These are phyloP conservation scores for Trichocomaceae sp. DNA, from an alignment of 2,329 filamentous ascomycete species.

Conservation along the genomic window DNA sequence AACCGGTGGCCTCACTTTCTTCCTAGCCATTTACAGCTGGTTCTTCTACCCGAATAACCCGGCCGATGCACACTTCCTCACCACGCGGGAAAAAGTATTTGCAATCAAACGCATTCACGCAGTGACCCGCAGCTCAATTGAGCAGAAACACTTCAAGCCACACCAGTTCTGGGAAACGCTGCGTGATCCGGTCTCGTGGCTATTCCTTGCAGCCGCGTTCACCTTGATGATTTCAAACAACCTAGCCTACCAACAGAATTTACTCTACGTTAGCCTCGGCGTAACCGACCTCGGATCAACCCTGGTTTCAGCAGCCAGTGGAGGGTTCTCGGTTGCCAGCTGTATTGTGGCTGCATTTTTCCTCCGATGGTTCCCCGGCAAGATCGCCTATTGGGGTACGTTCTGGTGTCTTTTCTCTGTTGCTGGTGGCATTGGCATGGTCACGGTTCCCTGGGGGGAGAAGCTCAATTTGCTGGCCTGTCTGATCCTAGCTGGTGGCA, in stretches of 20 bases:
- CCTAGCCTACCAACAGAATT: constrained; percentile 37
- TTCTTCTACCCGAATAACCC: constrained; percentile 18
- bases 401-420: constrained; percentile 5
- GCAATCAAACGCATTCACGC: constrained; percentile 15
- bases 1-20: constrained; percentile 31
- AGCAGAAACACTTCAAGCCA: constrained; percentile 18
- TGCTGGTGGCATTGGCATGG: constrained; percentile 10
- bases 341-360: constrained; percentile 29
- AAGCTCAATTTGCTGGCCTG: constrained; percentile 27
- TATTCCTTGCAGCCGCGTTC: constrained; percentile 21
- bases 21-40: constrained; percentile 17
- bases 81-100: constrained; percentile 15
- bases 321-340: constrained; percentile 28
- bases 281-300: constrained; percentile 35
- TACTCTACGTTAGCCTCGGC: constrained; percentile 31
- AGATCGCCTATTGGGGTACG: not conserved
- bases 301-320: constrained; percentile 33
- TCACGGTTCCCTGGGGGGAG: constrained; percentile 20
- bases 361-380: constrained; percentile 25
- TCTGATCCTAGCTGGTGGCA: constrained; percentile 24
- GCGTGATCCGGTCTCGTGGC: constrained; percentile 25
- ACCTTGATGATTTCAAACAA: constrained; percentile 31
- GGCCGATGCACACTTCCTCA: constrained; percentile 14
- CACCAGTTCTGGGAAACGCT: constrained; percentile 15
- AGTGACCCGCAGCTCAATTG: constrained; percentile 16